phyloP scores from a whole-genome alignment of 2,329 filamentous ascomycete species.

The Monilinia fructicola region DNA sequence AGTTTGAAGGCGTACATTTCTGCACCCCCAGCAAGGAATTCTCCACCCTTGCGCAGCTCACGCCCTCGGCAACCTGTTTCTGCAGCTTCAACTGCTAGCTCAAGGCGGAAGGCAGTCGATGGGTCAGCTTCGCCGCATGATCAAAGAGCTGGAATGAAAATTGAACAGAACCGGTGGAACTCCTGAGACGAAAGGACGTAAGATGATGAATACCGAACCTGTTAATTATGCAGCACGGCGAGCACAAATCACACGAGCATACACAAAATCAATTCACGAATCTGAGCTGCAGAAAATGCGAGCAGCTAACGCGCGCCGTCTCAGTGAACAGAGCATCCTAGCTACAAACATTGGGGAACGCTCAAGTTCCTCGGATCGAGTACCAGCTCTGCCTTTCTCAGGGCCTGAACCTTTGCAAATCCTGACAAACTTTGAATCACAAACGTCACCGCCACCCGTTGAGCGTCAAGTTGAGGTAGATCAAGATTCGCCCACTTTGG shows the following conservation, averaged over 20 bases:
- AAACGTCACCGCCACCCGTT: conserved; percentile 1
- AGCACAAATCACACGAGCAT: conserved; percentile 79
- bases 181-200: conserved; percentile 42
- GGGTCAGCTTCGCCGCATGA: conserved; percentile 33
- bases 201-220: conserved; percentile 63
- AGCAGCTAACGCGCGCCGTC: conserved; percentile 45
- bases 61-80: conserved; percentile 78
- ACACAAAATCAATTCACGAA: conserved; percentile 79
- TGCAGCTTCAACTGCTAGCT: conserved; percentile 68
- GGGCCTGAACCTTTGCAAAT: conserved; percentile 32
- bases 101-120: conserved; percentile 64
- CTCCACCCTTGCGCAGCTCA: conserved; percentile 77
- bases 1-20: conserved; percentile 74
- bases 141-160: conserved; percentile 36
- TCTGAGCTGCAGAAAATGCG: conserved; percentile 57
- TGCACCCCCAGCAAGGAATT: conserved; percentile 67
- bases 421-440: conserved; percentile 33
- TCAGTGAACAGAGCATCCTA: conserved; percentile 27
- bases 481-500: conserved; percentile 65
- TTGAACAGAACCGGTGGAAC: conserved; percentile 33
- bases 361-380: conserved; percentile 10
- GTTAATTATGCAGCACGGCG: conserved; percentile 84
- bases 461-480: conserved; percentile 23
- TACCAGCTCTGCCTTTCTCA: conserved; percentile 19
- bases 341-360: not conserved